Base-by-base conservation (phyloP, 495 filamentous ascomycete genomes). In the Copromyces sp. region DNA sequence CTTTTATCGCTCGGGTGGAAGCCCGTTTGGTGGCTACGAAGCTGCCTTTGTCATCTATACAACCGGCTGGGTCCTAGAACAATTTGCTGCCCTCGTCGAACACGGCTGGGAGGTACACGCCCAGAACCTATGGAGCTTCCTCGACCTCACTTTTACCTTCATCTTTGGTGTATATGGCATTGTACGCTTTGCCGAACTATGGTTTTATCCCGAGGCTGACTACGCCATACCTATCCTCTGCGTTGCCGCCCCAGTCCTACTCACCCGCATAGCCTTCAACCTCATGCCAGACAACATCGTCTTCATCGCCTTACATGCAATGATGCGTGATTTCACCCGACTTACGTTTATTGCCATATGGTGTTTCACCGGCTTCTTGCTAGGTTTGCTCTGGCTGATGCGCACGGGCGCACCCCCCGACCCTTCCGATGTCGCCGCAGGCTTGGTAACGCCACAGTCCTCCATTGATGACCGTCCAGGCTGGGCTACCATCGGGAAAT, bases 91-190 rank as follows among this genome's bases (percentile, higher is more conserved):
- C 35, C 86, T 91, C 20, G 78, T 89, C n/a, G 89, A 90, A 76
- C 89, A 90, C 69, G 89, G 89, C 12, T 90, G 89, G 89, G 83
- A 86, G 70, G 89, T 90, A 7, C 89, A 90, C 76, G 89, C 88
- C 0, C 87, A 91, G 77, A 90, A 90, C 76, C 82, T 90, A 20
- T 91, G 89, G 89, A 86, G 87, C 0, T 91, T 91, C 74, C 82
- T 91, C n/a, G 89, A 91, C 74, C 79, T 88, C 39, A 86, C 84
- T 17, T 91, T 91, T 76, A 82, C 86, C 37, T 70, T 80, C 41
- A 87, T 90, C 44, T 90, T 87, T 75, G 72, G 77, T 3, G 75
- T 81, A 65, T 91, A 91, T 75, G 78, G 88, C n/a, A 44, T 82
- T 41, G 79, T 89, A 6, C 87, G 89, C 14, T 77, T 87, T 5